Percentiles rank a stretch among this genome's conserved stretches.
Evolutionary conservation across 371 early-diverging fungal species (phyloP).

Genomic region (Mortierella sp.): DNA sequence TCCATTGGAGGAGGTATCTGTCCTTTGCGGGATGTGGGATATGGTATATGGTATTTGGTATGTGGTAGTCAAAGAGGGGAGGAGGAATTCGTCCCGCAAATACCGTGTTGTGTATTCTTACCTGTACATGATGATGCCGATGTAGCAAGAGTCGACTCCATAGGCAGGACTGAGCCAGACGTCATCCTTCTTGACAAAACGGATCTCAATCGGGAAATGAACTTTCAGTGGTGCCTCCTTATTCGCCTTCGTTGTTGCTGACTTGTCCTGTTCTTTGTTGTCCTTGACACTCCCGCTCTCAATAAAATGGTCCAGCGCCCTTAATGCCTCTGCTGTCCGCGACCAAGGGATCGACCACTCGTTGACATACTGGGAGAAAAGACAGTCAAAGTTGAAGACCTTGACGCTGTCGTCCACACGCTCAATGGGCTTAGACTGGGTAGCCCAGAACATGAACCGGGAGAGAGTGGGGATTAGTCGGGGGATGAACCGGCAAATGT

Average conservation of each 20-base stretch:
- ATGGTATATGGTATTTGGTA: background rate
- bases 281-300: conserved; percentile 54
- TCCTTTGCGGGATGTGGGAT: background rate
- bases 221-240: conserved; percentile 59
- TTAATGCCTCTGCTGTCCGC: conserved; percentile 72
- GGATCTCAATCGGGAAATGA: conserved; percentile 87
- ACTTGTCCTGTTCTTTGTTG: background rate
- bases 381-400: conserved; percentile 88
- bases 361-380: conserved; percentile 87
- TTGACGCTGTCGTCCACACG: conserved; percentile 77
- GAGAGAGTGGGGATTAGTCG: conserved; percentile 73
- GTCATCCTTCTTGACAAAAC: conserved; percentile 83
- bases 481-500: conserved; percentile 71
- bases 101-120: conserved; percentile 27
- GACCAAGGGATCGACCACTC: conserved; percentile 90
- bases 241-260: background rate
- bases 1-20: background rate
- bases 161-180: conserved; percentile 88
- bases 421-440: conserved; percentile 63
- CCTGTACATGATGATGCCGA: conserved; percentile 90
- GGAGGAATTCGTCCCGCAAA: background rate
- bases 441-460: conserved; percentile 65
- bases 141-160: conserved; percentile 80
- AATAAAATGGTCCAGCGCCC: conserved; percentile 73
- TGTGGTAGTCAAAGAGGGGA: background rate